Base-by-base conservation (phyloP, 1,139 yeast species). In the Taphrina deformans region DNA sequence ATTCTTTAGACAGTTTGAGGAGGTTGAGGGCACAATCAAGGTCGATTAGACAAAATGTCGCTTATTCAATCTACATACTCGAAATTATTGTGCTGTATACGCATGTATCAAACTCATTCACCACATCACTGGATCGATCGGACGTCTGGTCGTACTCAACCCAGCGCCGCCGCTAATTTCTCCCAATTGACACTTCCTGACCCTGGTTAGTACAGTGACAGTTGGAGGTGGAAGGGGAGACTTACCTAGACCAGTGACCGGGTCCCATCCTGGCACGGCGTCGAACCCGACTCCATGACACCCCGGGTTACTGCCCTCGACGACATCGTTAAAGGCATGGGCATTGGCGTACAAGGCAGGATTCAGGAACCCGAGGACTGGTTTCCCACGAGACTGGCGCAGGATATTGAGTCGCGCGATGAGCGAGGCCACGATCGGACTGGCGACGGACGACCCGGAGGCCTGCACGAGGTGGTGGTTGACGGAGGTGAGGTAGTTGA, bases 1-100 rank as follows among this genome's bases (percentile, higher is more conserved):
- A 7, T 93, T 82, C 75, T 90, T 84, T 74, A 84, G 82, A 70
- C 73, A 79, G 66, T 84, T 79, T 78, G 72, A 73, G 62, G 74
- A 66, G 18, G 71, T 70, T 10, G 72, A 69, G 38, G 46, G 50
- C 12, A 55, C 40, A 10, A 53, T 62, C 38, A 55, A 35, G 14
- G 65, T 62, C 21, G 64, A 60, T 27, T 45, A 38, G 46, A 44
- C 27, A 2, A 44, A 2, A 2, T 21, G 7, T 21, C 27, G n/a
- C n/a, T n/a, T n/a, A n/a, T n/a, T n/a, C n/a, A n/a, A n/a, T n/a
- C n/a, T n/a, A n/a, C n/a, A n/a, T n/a, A n/a, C n/a, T n/a, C n/a
- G n/a, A n/a, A n/a, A n/a, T n/a, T n/a, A n/a, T n/a, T n/a, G n/a
- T n/a, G n/a, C n/a, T n/a, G n/a, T n/a, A n/a, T n/a, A n/a, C n/a